Evolutionary conservation across 768 basidiomycete species (phyloP).

Genomic region (Pleurotus djamor): DNA sequence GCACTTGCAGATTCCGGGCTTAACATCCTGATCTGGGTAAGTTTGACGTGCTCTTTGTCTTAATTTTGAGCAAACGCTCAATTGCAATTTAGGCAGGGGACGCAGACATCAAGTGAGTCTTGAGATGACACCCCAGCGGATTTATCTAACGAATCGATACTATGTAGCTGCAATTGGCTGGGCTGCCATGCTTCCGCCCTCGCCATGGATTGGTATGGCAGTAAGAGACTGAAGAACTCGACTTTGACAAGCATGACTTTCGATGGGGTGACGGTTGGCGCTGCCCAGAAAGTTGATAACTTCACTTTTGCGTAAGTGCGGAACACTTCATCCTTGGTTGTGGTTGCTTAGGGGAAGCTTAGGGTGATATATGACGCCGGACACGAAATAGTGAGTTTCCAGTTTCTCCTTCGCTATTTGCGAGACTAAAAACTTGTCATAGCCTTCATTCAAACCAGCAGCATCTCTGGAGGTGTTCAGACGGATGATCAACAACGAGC

Average conservation of each 20-base stretch:
- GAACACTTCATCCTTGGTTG: not conserved
- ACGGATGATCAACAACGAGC: constrained; percentile 49
- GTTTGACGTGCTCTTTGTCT: not conserved
- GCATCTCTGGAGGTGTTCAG: constrained; percentile 57
- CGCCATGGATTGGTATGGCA: constrained; percentile 46
- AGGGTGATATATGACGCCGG: constrained; percentile 58
- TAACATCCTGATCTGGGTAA: constrained; percentile 46
- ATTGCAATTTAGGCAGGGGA: constrained; percentile 36
- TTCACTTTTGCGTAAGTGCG: constrained; percentile 63
- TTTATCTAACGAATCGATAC: not conserved
- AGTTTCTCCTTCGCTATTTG: not conserved
- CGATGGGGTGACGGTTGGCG: constrained; percentile 46
- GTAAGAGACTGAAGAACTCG: constrained; percentile 29
- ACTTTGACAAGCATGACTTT: constrained; percentile 57
- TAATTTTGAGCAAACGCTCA: not conserved
- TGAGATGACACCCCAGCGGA: not conserved
- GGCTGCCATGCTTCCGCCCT: constrained; percentile 39
- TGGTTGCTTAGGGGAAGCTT: not conserved
- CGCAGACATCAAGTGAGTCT: constrained; percentile 46
- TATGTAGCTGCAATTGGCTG: constrained; percentile 44
- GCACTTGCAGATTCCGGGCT: constrained; percentile 42
- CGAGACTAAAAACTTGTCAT: not conserved
- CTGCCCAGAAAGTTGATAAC: constrained; percentile 62
- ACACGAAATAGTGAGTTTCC: constrained; percentile 57
- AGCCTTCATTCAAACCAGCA: constrained; percentile 65